Evolutionary conservation across 768 basidiomycete genomes (phyloP).

Genomic region (Boletus subcaerulescens): DNA sequence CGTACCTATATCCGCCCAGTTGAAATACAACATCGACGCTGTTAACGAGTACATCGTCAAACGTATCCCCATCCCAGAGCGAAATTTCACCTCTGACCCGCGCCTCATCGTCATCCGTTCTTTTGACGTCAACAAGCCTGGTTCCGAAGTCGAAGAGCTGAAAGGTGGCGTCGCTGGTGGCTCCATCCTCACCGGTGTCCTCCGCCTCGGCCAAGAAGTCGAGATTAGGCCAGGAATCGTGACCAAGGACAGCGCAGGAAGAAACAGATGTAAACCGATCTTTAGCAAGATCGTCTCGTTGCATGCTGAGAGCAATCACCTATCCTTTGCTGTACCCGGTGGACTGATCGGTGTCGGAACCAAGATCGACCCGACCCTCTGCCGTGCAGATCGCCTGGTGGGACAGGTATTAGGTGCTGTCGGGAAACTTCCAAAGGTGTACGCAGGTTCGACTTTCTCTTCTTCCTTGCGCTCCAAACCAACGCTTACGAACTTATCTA

Average conservation of each 20-base stretch:
- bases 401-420: conserved; percentile 96
- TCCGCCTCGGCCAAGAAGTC: conserved; percentile 87
- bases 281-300: conserved; percentile 88
- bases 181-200: conserved; percentile 88
- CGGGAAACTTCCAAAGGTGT: conserved; percentile 91
- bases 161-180: conserved; percentile 99
- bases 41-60: conserved; percentile 99
- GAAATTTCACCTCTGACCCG: conserved; percentile 90
- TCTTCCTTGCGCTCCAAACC: background rate
- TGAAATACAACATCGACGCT: conserved; percentile 99
- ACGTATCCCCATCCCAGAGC: conserved; percentile 89
- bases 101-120: conserved; percentile 98
- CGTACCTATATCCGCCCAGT: conserved; percentile 97
- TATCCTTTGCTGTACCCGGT: conserved; percentile 95
- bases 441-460: conserved; percentile 55
- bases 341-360: conserved; percentile 99
- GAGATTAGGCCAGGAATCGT: conserved; percentile 98
- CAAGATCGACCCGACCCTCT: conserved; percentile 92
- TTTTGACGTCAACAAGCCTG: conserved; percentile 99
- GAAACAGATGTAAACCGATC: conserved; percentile 90
- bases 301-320: conserved; percentile 91
- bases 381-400: conserved; percentile 93
- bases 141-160: conserved; percentile 93
- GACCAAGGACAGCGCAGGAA: conserved; percentile 88
- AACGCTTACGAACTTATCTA: no score